Base-by-base conservation (phyloP, 83 land plant species). In the Picea engelmannii region DNA sequence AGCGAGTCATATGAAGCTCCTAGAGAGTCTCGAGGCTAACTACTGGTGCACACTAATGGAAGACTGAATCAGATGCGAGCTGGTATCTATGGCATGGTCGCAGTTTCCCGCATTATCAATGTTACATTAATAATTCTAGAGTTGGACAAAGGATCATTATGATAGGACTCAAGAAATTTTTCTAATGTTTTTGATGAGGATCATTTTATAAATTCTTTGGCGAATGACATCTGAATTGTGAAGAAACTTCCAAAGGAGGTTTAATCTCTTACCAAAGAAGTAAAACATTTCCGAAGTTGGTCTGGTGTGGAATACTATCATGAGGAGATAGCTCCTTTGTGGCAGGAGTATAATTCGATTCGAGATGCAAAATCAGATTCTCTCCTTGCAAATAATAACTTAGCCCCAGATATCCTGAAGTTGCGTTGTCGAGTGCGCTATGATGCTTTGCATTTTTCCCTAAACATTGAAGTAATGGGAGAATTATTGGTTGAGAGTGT, bases 71-170 rank as follows among this genome's bases (percentile, higher is more conserved):
- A 93, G 66, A 93, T 93, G 96, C 83, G 96, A 25, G 94, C 96
- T 62, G 96, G 96, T 94, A n/a, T n/a, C n/a, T 89, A 94, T 84
- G 99, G 95, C 88, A 97, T 97, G 99, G 99, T 97, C 35, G 98
- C 98, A 23, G 95, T 97, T 42, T 96, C 99, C 27, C 94, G 96
- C 52, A 88, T 97, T 24, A 86, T 97, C 67, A 97, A 97, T 90
- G 99, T 96, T 9, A 95, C 98, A 47, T 90, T 97, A 75, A 98
- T 97, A 15, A 89, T 97, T 81, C 99, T 98, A 80, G 95, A 95
- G 81, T 90, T 97, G 16, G 99, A 94, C 84, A 94, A 95, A 44
- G 84, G 88, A 24, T 97, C 99, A 62, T 97, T 95, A 84, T 97
- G 98, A 96, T 90, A 91, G 81, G 97, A 97, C 78, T 83, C 94